Evolutionary conservation across 2,329 filamentous ascomycete genomes (phyloP), one percentile per base, ranked within the genome.

Genomic region (Helminthosporium solani): DNA sequence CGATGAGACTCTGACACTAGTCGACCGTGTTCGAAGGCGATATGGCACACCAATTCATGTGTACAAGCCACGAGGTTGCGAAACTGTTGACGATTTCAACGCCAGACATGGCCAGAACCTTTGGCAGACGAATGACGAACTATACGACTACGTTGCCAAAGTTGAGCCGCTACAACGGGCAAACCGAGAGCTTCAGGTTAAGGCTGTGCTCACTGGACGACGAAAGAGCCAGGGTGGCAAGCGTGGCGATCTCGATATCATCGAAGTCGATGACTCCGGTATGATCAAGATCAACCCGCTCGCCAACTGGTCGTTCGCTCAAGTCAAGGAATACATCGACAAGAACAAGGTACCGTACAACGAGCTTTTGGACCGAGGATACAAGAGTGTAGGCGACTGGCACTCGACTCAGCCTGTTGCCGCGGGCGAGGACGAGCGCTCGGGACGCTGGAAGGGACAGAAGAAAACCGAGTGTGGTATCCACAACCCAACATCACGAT

Each of bases 301-400:
- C 54, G 91, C 91, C 66, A 90, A 91, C 75, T 99, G 94, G 94
- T 81, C 81, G 34, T 99, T 99, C 75, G 76, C 83, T 52, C 87
- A 97, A 68, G 92, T 99, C 49, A 85, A 91, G 72, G 78, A 82
- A 33, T 99, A 99, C 75, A 83, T 96, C 74, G 82, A 84, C 61
- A 85, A 87, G 63, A 82, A 96, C 77, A 74, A 90, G 50, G 90
- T 99, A 3, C 94, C 94, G 0, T 97, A 96, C 79, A 99, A 99
- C 70, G 84, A 81, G 52, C 82, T 99, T 23, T 81, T 99, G 37
- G 89, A 96, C 74, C 80, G 78, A 49, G 94, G 94, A n/a, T 99
- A 99, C 81, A 96, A 97, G 81, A 96, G 90, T 56, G 81, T 99
- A 53, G 94, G 94, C 52, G 94, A 99, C 78, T 97, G 91, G 89